Percentiles rank a stretch among this genome's conserved stretches.
Conservation (phyloP, 2,329 filamentous ascomycete species). For the Didymella segeticola region DNA sequence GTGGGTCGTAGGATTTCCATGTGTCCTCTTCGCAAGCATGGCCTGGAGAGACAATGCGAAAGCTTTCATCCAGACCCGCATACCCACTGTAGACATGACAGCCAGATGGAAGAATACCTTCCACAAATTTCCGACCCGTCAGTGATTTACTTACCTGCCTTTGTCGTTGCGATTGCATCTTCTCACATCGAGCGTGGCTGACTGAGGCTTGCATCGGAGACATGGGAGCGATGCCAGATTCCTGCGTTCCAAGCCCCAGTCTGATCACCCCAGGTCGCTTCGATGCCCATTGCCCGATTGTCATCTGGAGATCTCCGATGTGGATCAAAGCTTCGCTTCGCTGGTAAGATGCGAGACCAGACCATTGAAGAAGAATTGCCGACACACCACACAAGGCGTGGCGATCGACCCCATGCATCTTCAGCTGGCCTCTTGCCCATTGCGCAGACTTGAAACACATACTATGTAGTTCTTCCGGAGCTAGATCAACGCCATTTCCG, state of each 20-base stretch:
- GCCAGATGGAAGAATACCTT: not conserved
- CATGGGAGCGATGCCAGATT: not conserved
- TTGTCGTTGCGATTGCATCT: not conserved
- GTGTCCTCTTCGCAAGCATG: not conserved
- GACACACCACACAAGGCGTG: not conserved
- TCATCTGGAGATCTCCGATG: not conserved
- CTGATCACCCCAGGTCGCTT: not conserved
- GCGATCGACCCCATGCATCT: not conserved
- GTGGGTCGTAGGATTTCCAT: not conserved
- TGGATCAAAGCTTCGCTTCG: not conserved
- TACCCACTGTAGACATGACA: not conserved
- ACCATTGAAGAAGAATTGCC: too few species aligned
- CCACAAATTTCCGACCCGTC: not conserved
- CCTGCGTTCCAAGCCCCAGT: not conserved
- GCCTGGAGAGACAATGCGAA: not conserved
- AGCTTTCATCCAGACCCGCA: not conserved
- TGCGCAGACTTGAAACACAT: not conserved
- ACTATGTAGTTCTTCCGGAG: constrained; percentile 16
- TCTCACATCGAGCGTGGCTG: not conserved
- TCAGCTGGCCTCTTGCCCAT: not conserved
- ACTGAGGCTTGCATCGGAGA: not conserved
- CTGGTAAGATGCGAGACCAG: not conserved
- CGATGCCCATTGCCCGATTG: not conserved
- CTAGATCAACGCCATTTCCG: not conserved
- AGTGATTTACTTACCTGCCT: not conserved